Evolutionary conservation across 306 rosid species (phyloP).

Genomic region (Rubus idaeus): DNA sequence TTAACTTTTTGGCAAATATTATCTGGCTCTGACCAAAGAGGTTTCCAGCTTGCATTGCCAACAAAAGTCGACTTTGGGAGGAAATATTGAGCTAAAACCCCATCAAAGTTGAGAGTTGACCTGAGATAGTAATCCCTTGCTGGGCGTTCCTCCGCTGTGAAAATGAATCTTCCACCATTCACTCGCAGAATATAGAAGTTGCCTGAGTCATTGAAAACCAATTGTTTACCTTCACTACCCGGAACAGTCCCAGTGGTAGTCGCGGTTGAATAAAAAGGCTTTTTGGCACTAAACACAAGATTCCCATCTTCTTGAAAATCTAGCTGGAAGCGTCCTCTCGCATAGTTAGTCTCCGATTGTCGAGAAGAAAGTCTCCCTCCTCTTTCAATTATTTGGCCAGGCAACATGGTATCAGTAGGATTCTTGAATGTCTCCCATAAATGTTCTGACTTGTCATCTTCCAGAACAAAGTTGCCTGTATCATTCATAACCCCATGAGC

Average conservation of each 20-base stretch:
- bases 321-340: slow-evolving; percentile 28
- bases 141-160: not conserved
- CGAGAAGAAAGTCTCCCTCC: slow-evolving; percentile 25
- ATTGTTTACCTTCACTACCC: slow-evolving; percentile 21
- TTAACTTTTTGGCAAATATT: slow-evolving; percentile 5
- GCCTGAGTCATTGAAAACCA: slow-evolving; percentile 41
- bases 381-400: slow-evolving; percentile 23
- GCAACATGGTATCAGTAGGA: slow-evolving; percentile 38
- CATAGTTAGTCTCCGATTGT: slow-evolving; percentile 26
- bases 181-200: slow-evolving; percentile 28
- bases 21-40: not conserved
- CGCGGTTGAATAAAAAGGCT: not conserved
- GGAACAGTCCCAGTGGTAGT: not conserved
- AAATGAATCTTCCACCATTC: slow-evolving; percentile 4
- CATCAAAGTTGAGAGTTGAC: slow-evolving; percentile 45
- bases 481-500: not conserved
- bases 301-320: slow-evolving; percentile 15
- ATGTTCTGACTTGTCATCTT: not conserved
- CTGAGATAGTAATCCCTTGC: slow-evolving; percentile 20
- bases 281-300: slow-evolving; percentile 16
- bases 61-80: slow-evolving; percentile 26
- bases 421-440: slow-evolving; percentile 30
- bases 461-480: slow-evolving; percentile 23
- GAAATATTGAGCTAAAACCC: slow-evolving; percentile 35
- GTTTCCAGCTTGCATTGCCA: slow-evolving; percentile 15